Evolutionary conservation across 1,139 yeast species (phyloP).

Genomic region (Taiozyma sp.): DNA sequence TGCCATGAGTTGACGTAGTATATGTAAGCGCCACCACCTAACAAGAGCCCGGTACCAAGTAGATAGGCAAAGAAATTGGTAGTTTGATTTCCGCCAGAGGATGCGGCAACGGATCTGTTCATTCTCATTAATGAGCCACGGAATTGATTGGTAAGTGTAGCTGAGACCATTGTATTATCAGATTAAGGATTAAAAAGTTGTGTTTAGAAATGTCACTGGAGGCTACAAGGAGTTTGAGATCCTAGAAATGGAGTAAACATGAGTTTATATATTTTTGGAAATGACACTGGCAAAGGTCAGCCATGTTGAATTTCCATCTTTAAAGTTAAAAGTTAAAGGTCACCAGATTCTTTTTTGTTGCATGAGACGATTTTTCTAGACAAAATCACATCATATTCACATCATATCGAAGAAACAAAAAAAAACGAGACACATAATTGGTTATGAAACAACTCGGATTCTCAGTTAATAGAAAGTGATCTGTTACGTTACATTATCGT

Average conservation of each 20-base stretch:
- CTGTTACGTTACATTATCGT: no score
- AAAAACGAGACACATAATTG: not conserved
- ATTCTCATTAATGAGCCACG: slow-evolving; percentile 18
- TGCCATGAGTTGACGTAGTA: slow-evolving; percentile 20
- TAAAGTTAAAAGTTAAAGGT: not conserved
- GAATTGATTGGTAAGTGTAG: slow-evolving; percentile 16
- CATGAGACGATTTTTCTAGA: not conserved
- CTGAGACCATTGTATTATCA: slow-evolving; percentile 18
- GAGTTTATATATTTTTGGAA: not conserved
- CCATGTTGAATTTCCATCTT: not conserved
- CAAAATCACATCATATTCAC: not conserved
- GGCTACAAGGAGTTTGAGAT: not conserved
- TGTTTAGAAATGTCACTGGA: not conserved
- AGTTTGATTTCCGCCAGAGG: slow-evolving; percentile 5
- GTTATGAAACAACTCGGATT: not conserved
- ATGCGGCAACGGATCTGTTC: slow-evolving; percentile 14
- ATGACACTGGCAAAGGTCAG: not conserved
- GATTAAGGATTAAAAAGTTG: not conserved
- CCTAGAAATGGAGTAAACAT: not conserved
- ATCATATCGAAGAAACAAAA: not conserved
- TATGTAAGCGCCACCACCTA: slow-evolving; percentile 12
- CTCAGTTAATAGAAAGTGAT: not conserved
- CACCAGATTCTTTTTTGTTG: not conserved
- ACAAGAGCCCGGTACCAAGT: slow-evolving; percentile 14
- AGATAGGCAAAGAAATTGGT: slow-evolving; percentile 13